Percentiles rank a stretch among this genome's conserved stretches.
These are phyloP conservation scores for Toxicodendron radicans DNA, from an alignment of 345 rosid genomes.

Conservation along the genomic window DNA sequence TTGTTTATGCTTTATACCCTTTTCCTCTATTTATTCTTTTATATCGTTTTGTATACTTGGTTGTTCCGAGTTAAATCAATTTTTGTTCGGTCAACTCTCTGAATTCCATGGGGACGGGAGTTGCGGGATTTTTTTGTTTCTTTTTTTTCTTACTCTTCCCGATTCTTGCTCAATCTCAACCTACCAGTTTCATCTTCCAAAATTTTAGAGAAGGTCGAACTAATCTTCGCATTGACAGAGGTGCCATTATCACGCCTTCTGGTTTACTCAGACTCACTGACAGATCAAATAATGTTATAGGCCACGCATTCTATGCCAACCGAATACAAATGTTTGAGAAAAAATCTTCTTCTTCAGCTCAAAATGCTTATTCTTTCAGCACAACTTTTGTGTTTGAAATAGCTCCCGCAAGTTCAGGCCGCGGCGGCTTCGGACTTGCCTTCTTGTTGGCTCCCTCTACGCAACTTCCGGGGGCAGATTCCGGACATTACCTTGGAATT, in stretches of 20 bases:
- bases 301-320: conserved; percentile 50
- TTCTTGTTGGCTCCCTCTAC: conserved; percentile 47
- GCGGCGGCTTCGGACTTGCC: conserved; percentile 61
- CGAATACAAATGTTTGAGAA: conserved; percentile 30
- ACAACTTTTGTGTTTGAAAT: conserved; percentile 58
- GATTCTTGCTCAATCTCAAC: conserved; percentile 2
- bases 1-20: neutral
- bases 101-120: conserved; percentile 2
- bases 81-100: too few species aligned
- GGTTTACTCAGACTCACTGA: conserved; percentile 53
- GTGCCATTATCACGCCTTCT: conserved; percentile 29
- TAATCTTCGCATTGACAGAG: conserved; percentile 19
- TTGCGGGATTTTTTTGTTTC: conserved; percentile 10
- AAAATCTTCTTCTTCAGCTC: conserved; percentile 2
- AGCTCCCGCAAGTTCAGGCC: conserved; percentile 23
- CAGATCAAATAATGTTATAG: conserved; percentile 26
- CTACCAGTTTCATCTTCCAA: conserved; percentile 33
- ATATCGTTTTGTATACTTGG: too few species aligned
- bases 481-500: conserved; percentile 50
- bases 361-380: conserved; percentile 38
- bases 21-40: neutral
- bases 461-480: conserved; percentile 30
- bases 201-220: conserved; percentile 32
- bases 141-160: conserved; percentile 11
- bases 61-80: too few species aligned